phyloP scores from a whole-genome alignment of 1,284 basidiomycete species.

The Microbotryum violaceum region DNA sequence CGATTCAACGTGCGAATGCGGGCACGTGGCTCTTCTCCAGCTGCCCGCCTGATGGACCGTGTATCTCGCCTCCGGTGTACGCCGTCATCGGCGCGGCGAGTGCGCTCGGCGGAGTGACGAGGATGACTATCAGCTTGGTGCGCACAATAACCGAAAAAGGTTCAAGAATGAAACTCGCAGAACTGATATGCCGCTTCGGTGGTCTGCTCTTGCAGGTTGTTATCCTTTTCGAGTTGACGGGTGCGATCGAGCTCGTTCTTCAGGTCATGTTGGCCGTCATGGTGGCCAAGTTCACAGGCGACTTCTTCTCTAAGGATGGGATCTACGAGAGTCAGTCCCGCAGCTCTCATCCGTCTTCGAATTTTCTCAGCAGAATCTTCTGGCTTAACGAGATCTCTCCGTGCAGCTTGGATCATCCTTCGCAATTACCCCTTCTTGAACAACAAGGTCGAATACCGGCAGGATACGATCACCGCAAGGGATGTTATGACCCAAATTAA shows the following conservation, averaged over 20 bases:
- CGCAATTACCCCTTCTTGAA: conserved; percentile 60
- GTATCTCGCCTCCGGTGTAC: conserved; percentile 72
- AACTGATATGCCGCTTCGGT: conserved; percentile 44
- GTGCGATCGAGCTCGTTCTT: conserved; percentile 84
- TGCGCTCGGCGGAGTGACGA: conserved; percentile 69
- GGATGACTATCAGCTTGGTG: conserved; percentile 59
- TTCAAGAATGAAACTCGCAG: too few relatives aligned
- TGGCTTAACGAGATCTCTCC: not conserved
- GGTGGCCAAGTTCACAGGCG: conserved; percentile 61
- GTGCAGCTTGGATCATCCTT: conserved; percentile 35
- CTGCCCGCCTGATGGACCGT: conserved; percentile 58
- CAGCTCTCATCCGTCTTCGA: not conserved
- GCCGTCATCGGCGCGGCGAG: conserved; percentile 73
- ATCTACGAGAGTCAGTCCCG: conserved; percentile 33
- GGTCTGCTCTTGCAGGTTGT: conserved; percentile 65
- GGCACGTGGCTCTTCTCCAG: conserved; percentile 55
- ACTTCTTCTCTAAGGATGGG: conserved; percentile 33
- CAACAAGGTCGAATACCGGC: conserved; percentile 59
- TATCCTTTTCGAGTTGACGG: conserved; percentile 95
- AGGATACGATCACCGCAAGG: conserved; percentile 56
- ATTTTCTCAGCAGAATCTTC: not conserved
- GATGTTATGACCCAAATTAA: conserved; percentile 53
- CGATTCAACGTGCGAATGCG: conserved; percentile 62
- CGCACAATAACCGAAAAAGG: conserved; percentile 29
- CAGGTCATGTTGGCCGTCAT: conserved; percentile 82